Base-by-base conservation (phyloP, 192 early-diverging fungal species). In the Coemansia brasiliensis region DNA sequence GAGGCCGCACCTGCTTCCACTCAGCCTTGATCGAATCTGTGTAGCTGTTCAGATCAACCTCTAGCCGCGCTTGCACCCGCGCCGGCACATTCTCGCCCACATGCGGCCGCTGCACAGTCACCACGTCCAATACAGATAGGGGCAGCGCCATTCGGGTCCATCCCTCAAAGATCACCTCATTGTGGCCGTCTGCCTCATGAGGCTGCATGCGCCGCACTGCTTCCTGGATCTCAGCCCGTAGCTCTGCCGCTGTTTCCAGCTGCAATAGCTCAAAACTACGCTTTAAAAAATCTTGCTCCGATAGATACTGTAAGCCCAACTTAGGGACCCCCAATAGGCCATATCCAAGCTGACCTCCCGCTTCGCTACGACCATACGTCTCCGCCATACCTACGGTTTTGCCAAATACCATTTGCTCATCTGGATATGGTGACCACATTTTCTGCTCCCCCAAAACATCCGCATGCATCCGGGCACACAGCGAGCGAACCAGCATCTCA, bases 121-220 rank as follows among this genome's bases (percentile, higher is more conserved):
- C 82, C 24, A 96, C 79, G 4, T 72, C 77, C 55, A 93, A 84
- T 46, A 72, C 52, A 5, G 83, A 82, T 40, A 96, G 83, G 0
- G 86, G 85, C 29, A 86, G 61, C 0, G 91, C 97, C 89, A 96
- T 98, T 39, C 94, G 79, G 8, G 93, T 88, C 95, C 96, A 98
- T 26, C 97, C 96, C 2, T 70, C 71, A 75, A 96, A 98, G n/a
- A 83, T 80, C 0, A 89, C 94, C 18, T 17, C 21, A 37, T 52
- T 32, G 1, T 4, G 11, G 3, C 35, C 52, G 18, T 66, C 63
- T 26, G 80, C 75, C 4, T 71, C 76, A 0, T 77, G 57, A 3
- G 98, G 95, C n/a, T 79, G 79, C 39, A 98, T 65, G 18, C 96
- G 83, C 8, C 81, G 80, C 6, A 95, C 88, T 0, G 88, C 93